Base-by-base conservation (phyloP, 805 yeast species). In the Cyberlindnera euphorbiiphila region DNA sequence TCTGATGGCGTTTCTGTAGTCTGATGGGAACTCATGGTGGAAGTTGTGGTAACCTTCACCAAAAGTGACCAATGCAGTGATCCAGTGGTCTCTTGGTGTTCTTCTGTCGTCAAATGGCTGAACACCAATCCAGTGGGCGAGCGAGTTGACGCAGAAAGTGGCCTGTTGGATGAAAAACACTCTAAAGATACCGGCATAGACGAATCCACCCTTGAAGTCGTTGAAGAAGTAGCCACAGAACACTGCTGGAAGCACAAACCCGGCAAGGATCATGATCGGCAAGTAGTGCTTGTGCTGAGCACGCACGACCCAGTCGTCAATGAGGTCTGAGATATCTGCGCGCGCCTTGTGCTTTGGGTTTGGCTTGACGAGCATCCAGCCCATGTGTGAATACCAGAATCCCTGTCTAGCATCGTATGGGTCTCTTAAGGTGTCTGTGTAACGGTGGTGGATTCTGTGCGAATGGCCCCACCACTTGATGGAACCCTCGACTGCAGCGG, bases 31-130 rank as follows among this genome's bases (percentile, higher is more conserved):
- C 68, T 84, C 94, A 61, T 85, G 94, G 62, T 85, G 94, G 78
- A 84, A 85, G 66, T 85, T 85, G 57, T 85, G 93, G 71, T 84
- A 83, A 49, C 94, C 94, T 65, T 85, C 94, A 62, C 94, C 94
- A 54, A 84, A 83, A 1, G 94, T 85, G 42, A 83, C 87, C 41
- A 84, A 65, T 6, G 93, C 93, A 36, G 93, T 83, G 45, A 85
- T 54, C 57, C 78, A 74, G 62, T 83, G 88, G 64, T 85, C 91
- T 66, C 93, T 74, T 50, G 93, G 93, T 25, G 91, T 82, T 74
- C 89, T 78, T 65, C 84, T 76, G 60, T 85, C 91, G 60, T 84
- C 94, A 48, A 84, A 85, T 32, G 94, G 93, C 63, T 85, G 94
- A 40, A 66, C 71, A 65, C 94, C 94, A 53, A 84, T 75, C 85